Base-by-base conservation (phyloP, 2,329 filamentous ascomycete species). In the Sporothrix humicola region DNA sequence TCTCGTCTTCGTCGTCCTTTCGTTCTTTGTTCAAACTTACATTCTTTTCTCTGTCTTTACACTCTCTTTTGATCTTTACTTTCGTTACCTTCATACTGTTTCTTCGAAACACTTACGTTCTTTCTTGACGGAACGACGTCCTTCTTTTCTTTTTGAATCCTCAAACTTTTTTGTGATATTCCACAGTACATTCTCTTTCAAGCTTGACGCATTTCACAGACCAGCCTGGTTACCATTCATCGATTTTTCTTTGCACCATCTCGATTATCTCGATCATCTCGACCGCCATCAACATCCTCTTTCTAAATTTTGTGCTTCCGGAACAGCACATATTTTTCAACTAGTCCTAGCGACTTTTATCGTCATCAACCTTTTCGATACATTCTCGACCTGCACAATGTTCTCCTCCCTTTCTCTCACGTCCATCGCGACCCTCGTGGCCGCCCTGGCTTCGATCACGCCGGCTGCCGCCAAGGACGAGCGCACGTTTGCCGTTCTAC, bases 401-500 rank as follows among this genome's bases (percentile, higher is more conserved):
- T 63, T 54, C 9, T 71, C 63, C 58, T 23, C 59, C 2, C 17
- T 50, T 1, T 17, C 66, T 44, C 48, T 71, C 52, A 76, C 76
- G 2, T 52, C 48, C 48, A 31, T 69, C 5, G 26, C 42, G 12
- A 23, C 50, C 48, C 72, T 77, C 23, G 72, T 81, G 56, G 77
- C 78, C 72, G 74, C 77, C 70, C 72, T 83, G 59, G 80, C 83
- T 75, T 84, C 84, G 37, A 26, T 71, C 31, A 20, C 50, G 3
- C 66, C 66, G 7, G 75, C 80, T 81, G 84, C 79, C 44, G 82
- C 82, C 76, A 85, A 86, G 77, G 79, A 83, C 69, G 66, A 76
- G 3, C 84, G 87, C 73, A 89, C 89, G 59, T 89, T 92, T 77
- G 90, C 91, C 72, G 92, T 93, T 79, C 87, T 93, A 79, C 90